These are phyloP conservation scores for Delitschia confertaspora DNA, from an alignment of 495 filamentous ascomycete genomes.

Conservation along the genomic window DNA sequence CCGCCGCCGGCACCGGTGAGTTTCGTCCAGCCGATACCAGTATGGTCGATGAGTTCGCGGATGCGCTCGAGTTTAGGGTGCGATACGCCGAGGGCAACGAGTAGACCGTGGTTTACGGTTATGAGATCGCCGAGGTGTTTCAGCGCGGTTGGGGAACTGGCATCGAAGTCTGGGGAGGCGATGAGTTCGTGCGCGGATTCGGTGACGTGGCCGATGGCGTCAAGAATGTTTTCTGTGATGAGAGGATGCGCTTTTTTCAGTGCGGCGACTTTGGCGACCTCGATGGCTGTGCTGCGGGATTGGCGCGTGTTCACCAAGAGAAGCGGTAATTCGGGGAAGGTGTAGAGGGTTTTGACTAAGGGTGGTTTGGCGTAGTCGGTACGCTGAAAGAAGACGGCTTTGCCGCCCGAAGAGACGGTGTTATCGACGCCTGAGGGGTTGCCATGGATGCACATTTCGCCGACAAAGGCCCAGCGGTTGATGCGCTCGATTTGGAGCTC, in stretches of 20 bases:
- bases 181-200: slow-evolving; percentile 65
- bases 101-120: slow-evolving; percentile 83
- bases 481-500: slow-evolving; percentile 82
- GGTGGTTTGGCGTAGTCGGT: slow-evolving; percentile 70
- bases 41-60: slow-evolving; percentile 78
- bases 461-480: slow-evolving; percentile 95
- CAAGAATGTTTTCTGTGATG: slow-evolving; percentile 67
- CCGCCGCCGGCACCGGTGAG: slow-evolving; percentile 92
- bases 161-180: slow-evolving; percentile 52
- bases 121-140: slow-evolving; percentile 74
- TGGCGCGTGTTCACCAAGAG: slow-evolving; percentile 82
- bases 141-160: slow-evolving; percentile 48
- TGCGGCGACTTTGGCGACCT: slow-evolving; percentile 76
- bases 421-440: slow-evolving; percentile 97
- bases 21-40: slow-evolving; percentile 93
- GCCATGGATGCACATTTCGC: slow-evolving; percentile 92
- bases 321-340: slow-evolving; percentile 84
- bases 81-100: slow-evolving; percentile 82
- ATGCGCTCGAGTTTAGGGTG: slow-evolving; percentile 90
- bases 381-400: slow-evolving; percentile 83
- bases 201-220: slow-evolving; percentile 75
- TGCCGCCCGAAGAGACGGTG: slow-evolving; percentile 86
- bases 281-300: slow-evolving; percentile 66
- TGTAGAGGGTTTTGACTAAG: slow-evolving; percentile 60
- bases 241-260: slow-evolving; percentile 60